phyloP scores from a whole-genome alignment of 495 filamentous ascomycete genomes.

The Halenospora varia region DNA sequence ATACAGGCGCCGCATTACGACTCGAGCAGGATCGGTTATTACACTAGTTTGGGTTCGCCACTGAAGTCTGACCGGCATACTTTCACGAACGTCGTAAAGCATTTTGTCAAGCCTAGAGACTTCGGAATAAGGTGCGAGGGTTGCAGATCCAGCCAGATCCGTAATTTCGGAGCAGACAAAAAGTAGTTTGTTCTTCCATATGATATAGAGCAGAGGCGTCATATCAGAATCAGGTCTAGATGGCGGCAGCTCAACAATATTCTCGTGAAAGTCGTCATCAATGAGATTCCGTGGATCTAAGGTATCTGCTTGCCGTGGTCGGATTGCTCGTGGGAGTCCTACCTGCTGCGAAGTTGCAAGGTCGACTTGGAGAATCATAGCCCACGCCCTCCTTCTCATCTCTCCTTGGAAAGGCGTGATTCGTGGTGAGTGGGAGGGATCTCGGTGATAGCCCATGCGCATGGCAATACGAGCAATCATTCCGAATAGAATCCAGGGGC shows the following conservation, averaged over 20 bases:
- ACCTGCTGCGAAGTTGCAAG: slow-evolving; percentile 42
- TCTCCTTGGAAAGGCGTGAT: slow-evolving; percentile 40
- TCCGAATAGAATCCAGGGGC: slow-evolving; percentile 44
- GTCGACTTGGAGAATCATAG: slow-evolving; percentile 45
- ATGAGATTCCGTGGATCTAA: slow-evolving; percentile 46
- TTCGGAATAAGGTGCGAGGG: slow-evolving; percentile 55
- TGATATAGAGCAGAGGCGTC: slow-evolving; percentile 41
- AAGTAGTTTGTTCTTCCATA: slow-evolving; percentile 37
- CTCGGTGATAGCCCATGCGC: slow-evolving; percentile 52
- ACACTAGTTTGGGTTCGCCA: slow-evolving; percentile 57
- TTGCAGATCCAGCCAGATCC: slow-evolving; percentile 34
- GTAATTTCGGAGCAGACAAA: slow-evolving; percentile 35
- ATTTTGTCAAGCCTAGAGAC: slow-evolving; percentile 61
- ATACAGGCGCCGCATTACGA: slow-evolving; percentile 64
- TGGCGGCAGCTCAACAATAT: slow-evolving; percentile 38
- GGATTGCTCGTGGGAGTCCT: slow-evolving; percentile 47
- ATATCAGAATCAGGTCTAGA: slow-evolving; percentile 37
- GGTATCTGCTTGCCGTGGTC: slow-evolving; percentile 41
- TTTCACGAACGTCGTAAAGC: slow-evolving; percentile 53
- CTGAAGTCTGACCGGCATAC: slow-evolving; percentile 53
- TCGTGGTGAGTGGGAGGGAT: slow-evolving; percentile 25
- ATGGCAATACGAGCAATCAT: slow-evolving; percentile 45
- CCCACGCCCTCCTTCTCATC: slow-evolving; percentile 52
- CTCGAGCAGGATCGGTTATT: slow-evolving; percentile 52
- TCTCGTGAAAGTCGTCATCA: slow-evolving; percentile 45